Evolutionary conservation across 768 basidiomycete species (phyloP).

Genomic region (Lepiota brunneoincarnata): DNA sequence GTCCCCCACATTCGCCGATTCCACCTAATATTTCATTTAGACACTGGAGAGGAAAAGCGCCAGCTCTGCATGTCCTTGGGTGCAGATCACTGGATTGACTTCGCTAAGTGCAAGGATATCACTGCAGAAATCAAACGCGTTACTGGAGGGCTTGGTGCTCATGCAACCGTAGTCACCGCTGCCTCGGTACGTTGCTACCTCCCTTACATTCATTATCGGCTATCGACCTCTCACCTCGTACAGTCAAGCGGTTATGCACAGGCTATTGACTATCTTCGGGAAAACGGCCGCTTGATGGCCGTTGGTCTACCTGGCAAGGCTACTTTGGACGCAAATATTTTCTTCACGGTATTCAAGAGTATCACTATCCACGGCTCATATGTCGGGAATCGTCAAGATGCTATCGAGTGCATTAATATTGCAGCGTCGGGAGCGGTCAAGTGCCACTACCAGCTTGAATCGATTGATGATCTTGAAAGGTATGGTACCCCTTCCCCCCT

Average conservation of each 20-base stretch:
- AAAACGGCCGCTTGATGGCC: conserved; percentile 70
- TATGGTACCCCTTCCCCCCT: conserved; percentile 31
- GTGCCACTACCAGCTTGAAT: conserved; percentile 46
- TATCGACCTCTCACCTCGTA: neutral
- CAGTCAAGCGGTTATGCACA: conserved; percentile 43
- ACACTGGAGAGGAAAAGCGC: conserved; percentile 73
- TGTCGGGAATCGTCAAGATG: conserved; percentile 79
- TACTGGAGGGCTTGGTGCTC: conserved; percentile 69
- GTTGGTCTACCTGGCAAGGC: conserved; percentile 75
- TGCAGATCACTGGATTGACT: conserved; percentile 80
- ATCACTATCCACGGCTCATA: conserved; percentile 54
- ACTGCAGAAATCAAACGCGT: conserved; percentile 60
- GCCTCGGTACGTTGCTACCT: conserved; percentile 35
- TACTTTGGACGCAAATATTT: conserved; percentile 58
- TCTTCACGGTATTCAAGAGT: conserved; percentile 69
- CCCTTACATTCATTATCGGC: neutral
- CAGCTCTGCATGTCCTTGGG: conserved; percentile 59
- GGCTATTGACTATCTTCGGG: conserved; percentile 73
- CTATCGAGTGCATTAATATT: conserved; percentile 75
- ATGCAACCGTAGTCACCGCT: conserved; percentile 63
- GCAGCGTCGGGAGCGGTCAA: conserved; percentile 71
- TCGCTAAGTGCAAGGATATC: conserved; percentile 62
- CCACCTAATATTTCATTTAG: conserved; percentile 26
- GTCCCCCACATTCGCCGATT: neutral
- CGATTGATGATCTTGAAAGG: conserved; percentile 50